Conservation (phyloP, 2,329 filamentous ascomycete genomes). For the Xylariaceae sp. region DNA sequence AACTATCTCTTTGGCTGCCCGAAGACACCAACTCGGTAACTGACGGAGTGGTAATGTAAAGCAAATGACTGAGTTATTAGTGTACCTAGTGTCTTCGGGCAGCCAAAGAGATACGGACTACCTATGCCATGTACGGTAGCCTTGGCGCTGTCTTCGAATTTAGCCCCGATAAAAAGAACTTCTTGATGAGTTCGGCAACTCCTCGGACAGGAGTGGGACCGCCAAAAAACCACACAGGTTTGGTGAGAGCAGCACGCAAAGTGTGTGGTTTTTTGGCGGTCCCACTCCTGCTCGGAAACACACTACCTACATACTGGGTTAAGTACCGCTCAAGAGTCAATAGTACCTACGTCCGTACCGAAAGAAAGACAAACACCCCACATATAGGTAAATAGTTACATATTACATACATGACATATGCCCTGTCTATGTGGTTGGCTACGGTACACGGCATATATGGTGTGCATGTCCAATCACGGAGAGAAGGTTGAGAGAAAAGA, state of each 20-base stretch:
- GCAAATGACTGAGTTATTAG: no score
- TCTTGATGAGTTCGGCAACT: neutral
- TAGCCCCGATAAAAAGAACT: neutral
- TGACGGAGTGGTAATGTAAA: no score
- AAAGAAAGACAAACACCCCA: neutral
- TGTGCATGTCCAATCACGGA: neutral
- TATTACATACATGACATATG: neutral
- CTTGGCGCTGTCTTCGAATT: neutral
- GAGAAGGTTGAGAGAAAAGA: conserved; percentile 1
- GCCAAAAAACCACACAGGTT: no score
- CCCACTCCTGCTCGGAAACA: no score
- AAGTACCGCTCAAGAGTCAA: neutral
- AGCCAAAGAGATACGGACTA: no score
- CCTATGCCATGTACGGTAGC: neutral
- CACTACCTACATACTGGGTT: neutral
- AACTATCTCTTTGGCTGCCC: no score
- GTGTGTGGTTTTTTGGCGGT: no score
- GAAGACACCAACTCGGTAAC: no score
- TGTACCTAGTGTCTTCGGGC: no score
- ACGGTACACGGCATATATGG: neutral
- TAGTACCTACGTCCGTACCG: neutral
- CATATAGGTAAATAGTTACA: neutral
- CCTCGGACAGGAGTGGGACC: no score
- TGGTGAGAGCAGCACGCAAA: no score
- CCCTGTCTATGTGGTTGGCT: no score